Conservation (phyloP, 345 rosid species). For the Eutrema yunnanense region DNA sequence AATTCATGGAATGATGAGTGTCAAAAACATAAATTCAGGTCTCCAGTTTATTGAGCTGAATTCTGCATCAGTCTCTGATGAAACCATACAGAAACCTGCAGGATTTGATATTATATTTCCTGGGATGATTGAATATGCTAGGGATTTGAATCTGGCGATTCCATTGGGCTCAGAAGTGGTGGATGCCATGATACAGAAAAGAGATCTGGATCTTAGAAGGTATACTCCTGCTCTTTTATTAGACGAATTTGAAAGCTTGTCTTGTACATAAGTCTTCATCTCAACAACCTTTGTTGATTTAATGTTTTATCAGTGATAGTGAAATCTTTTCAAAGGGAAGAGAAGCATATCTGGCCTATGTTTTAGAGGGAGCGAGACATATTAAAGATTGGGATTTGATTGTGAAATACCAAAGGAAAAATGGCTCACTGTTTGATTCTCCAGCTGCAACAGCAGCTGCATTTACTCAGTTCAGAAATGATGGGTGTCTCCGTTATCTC, state of each 20-base stretch:
- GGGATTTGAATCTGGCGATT: constrained; percentile 50
- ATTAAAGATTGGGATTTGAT: constrained; percentile 56
- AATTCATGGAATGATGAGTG: neutral
- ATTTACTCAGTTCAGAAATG: constrained; percentile 42
- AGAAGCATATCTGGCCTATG: constrained; percentile 54
- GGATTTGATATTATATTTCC: constrained; percentile 85
- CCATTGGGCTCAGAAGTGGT: constrained; percentile 46
- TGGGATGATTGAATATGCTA: constrained; percentile 73
- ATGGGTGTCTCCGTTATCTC: constrained; percentile 61
- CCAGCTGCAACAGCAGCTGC: constrained; percentile 91
- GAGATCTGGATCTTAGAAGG: constrained; percentile 59
- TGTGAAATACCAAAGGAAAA: constrained; percentile 59
- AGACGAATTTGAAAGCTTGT: neutral
- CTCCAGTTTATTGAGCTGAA: constrained; percentile 60
- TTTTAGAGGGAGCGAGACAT: constrained; percentile 63
- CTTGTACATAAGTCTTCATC: neutral
- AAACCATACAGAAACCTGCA: constrained; percentile 45
- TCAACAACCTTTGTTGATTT: neutral
- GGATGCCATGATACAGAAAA: constrained; percentile 42
- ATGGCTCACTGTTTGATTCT: constrained; percentile 80
- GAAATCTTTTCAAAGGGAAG: constrained; percentile 40
- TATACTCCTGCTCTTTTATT: constrained; percentile 13
- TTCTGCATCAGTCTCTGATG: constrained; percentile 51
- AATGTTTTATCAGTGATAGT: constrained; percentile 18
- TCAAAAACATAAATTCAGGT: constrained; percentile 38